A percentile compares a stretch with the other conserved stretches of the same genome.
These are phyloP conservation scores for Russula earlei DNA, from an alignment of 768 basidiomycete genomes.

Conservation along the genomic window DNA sequence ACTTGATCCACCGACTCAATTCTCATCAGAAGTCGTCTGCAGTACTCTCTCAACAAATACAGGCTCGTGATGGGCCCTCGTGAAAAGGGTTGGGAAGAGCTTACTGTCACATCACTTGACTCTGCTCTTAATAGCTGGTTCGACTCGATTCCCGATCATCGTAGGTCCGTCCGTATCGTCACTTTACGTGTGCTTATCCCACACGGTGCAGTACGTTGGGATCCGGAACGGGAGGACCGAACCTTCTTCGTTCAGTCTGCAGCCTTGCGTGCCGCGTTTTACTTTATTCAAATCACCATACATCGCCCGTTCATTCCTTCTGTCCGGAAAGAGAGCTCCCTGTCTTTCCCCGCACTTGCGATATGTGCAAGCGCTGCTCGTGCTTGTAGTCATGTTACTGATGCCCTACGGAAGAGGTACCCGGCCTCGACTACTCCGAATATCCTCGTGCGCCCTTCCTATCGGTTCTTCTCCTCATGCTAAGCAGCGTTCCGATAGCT, in stretches of 20 bases:
- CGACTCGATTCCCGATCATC: slow-evolving; percentile 32
- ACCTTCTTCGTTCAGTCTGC: slow-evolving; percentile 33
- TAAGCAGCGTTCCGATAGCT: too few species aligned
- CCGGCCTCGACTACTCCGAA: slow-evolving; percentile 17
- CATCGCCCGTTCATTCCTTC: slow-evolving; percentile 44
- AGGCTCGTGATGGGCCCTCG: slow-evolving; percentile 5
- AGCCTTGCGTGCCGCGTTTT: slow-evolving; percentile 32
- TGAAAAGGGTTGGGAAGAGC: slow-evolving; percentile 19
- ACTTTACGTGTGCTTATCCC: neutral
- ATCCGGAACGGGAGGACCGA: slow-evolving; percentile 31
- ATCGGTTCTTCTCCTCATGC: neutral
- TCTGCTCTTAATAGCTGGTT: slow-evolving; percentile 28
- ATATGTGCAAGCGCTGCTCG: slow-evolving; percentile 46
- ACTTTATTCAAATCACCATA: slow-evolving; percentile 36
- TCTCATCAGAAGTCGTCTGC: neutral
- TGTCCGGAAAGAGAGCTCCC: slow-evolving; percentile 24
- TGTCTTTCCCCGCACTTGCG: slow-evolving; percentile 39
- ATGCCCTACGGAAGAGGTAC: slow-evolving; percentile 24
- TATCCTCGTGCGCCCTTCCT: slow-evolving; percentile 4
- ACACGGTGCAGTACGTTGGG: slow-evolving; percentile 31
- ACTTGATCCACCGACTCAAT: neutral
- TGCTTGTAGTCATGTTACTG: slow-evolving; percentile 36
- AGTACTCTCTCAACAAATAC: slow-evolving; percentile 20
- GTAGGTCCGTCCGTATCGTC: slow-evolving; percentile 15
- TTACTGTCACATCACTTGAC: slow-evolving; percentile 18